Evolutionary conservation across 306 rosid species (phyloP).

Genomic region (Vachellia pachyceras): DNA sequence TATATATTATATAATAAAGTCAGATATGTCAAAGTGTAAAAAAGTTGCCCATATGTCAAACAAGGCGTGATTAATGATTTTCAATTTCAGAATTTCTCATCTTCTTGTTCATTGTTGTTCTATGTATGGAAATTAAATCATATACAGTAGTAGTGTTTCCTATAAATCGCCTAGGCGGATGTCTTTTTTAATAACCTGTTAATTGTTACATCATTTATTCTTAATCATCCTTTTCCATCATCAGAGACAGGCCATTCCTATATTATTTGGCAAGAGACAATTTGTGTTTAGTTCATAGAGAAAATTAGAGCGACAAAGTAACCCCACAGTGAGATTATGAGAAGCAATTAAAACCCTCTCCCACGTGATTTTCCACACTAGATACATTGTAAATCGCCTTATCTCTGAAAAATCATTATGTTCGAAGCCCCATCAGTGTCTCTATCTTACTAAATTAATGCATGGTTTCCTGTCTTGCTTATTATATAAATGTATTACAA

Average conservation of each 20-base stretch:
- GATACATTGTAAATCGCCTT: constrained; percentile 36
- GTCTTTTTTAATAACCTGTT: background rate
- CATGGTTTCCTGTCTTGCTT: too few species aligned
- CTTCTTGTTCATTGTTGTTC: constrained; percentile 7
- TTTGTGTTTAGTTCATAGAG: constrained; percentile 28
- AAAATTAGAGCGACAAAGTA: constrained; percentile 51
- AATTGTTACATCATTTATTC: constrained; percentile 1
- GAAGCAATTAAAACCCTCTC: background rate
- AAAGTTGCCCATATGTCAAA: background rate
- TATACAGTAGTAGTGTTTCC: constrained; percentile 1
- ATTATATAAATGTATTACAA: too few species aligned
- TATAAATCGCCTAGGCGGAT: background rate
- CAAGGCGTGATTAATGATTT: constrained; percentile 12
- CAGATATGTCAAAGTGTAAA: background rate
- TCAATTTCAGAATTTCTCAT: background rate
- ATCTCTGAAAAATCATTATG: too few species aligned
- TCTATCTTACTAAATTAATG: too few species aligned
- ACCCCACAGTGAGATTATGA: constrained; percentile 49
- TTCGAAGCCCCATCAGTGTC: too few species aligned
- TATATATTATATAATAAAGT: background rate
- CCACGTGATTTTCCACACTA: constrained; percentile 39
- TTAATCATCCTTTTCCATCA: constrained; percentile 21
- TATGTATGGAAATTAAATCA: background rate
- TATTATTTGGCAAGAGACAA: constrained; percentile 16
- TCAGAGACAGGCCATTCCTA: background rate